phyloP scores from a whole-genome alignment of 148 eudicot genomes.

The Amaranthus hypochondriacus region DNA sequence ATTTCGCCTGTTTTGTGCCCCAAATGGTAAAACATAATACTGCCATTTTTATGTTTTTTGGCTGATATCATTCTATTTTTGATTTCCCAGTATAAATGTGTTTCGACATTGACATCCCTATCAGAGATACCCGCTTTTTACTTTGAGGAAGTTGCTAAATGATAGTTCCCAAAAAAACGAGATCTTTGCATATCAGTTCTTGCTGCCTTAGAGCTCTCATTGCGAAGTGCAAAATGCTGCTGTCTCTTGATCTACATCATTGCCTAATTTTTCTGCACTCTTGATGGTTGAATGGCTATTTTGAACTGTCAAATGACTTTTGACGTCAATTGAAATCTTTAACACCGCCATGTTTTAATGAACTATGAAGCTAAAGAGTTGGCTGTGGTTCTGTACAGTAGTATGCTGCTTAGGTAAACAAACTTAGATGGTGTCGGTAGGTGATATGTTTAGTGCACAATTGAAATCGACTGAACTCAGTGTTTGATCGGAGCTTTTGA shows the following conservation, averaged over 20 bases:
- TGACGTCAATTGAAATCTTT: background rate
- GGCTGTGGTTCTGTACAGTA: constrained; percentile 3
- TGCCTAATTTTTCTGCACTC: background rate
- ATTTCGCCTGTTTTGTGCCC: background rate
- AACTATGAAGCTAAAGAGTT: background rate
- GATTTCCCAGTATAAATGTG: constrained; percentile 62
- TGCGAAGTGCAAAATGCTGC: background rate
- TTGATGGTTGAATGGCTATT: background rate
- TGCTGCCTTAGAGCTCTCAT: background rate
- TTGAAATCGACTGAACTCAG: background rate
- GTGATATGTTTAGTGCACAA: background rate
- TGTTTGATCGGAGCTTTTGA: background rate
- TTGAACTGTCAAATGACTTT: background rate
- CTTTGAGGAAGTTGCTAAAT: constrained; percentile 43
- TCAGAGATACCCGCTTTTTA: constrained; percentile 49
- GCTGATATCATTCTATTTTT: constrained; percentile 19
- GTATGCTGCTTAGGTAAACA: constrained; percentile 9
- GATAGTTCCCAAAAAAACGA: constrained; percentile 1
- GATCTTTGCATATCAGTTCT: background rate
- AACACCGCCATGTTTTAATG: background rate
- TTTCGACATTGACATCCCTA: constrained; percentile 49
- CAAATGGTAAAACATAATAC: background rate
- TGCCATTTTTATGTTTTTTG: background rate
- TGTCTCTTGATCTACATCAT: background rate
- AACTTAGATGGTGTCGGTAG: background rate